A percentile compares a stretch with the other conserved stretches of the same genome.
Conservation (phyloP, 305 asterid genomes). For the Solanum hybrid region DNA sequence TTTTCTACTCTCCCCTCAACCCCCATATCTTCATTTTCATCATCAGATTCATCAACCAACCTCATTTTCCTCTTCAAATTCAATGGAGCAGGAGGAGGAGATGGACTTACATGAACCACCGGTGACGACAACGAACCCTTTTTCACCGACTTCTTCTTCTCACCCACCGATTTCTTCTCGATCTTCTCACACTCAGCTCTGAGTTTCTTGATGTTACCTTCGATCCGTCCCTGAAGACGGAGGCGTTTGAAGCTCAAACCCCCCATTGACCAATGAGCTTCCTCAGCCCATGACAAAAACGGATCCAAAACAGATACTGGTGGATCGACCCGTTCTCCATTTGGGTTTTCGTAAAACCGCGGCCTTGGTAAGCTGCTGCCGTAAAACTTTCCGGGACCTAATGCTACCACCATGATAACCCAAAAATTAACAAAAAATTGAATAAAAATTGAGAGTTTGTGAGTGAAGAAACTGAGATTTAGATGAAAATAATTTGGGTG, state of each 20-base stretch:
- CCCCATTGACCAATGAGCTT: slow-evolving; percentile 98
- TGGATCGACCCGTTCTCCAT: slow-evolving; percentile 67
- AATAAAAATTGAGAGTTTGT: too few species aligned
- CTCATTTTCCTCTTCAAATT: slow-evolving; percentile 61
- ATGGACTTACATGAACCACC: slow-evolving; percentile 13
- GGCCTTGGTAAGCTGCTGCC: slow-evolving; percentile 95
- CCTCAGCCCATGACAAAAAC: slow-evolving; percentile 67
- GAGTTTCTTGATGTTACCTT: slow-evolving; percentile 64
- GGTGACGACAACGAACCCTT: background rate
- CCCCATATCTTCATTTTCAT: slow-evolving; percentile 2
- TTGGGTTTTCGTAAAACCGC: slow-evolving; percentile 55
- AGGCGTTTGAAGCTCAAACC: slow-evolving; percentile 69
- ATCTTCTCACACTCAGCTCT: slow-evolving; percentile 42
- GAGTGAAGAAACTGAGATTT: background rate
- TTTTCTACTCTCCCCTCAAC: slow-evolving; percentile 10
- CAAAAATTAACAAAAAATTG: background rate
- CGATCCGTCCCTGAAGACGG: slow-evolving; percentile 92
- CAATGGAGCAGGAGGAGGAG: slow-evolving; percentile 66
- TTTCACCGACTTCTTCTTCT: background rate
- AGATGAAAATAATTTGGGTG: background rate
- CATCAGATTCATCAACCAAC: slow-evolving; percentile 40
- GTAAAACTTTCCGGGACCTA: slow-evolving; percentile 87
- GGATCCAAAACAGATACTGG: slow-evolving; percentile 63
- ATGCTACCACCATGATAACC: slow-evolving; percentile 50
- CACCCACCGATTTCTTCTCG: slow-evolving; percentile 9